Evolutionary conservation across 441 rosid species (phyloP).

Genomic region (Populus hybrid): DNA sequence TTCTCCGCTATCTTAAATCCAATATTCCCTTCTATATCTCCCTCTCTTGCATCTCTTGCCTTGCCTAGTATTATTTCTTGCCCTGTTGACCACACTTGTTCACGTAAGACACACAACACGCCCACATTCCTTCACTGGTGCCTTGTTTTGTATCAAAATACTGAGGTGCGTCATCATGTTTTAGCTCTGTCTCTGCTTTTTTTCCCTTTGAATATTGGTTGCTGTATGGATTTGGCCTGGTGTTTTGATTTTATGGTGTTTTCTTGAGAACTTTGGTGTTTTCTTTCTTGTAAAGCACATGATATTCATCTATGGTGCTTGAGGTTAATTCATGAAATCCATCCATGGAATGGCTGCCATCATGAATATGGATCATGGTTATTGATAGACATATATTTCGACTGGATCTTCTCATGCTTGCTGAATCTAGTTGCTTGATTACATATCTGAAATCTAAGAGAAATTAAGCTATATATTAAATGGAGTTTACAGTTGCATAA

Average conservation of each 20-base stretch:
- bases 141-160: slow-evolving; percentile 1
- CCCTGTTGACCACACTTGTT: slow-evolving; percentile 13
- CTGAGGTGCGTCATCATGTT: slow-evolving; percentile 24
- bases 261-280: not conserved
- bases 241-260: not conserved
- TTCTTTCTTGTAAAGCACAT: not conserved
- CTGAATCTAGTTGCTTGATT: not conserved
- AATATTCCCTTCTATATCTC: slow-evolving; percentile 1
- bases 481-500: not conserved
- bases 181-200: not conserved
- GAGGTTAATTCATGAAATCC: not conserved
- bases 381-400: not conserved
- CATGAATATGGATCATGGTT: not conserved
- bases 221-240: not conserved
- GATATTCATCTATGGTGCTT: not conserved
- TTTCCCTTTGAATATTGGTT: not conserved
- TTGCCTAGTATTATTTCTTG: too few relatives aligned
- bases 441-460: not conserved
- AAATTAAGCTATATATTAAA: not conserved
- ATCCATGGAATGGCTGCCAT: not conserved
- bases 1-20: too few relatives aligned
- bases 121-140: not conserved
- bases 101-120: not conserved
- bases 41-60: not conserved
- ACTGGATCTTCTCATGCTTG: not conserved